phyloP scores from a whole-genome alignment of 306 rosid species.

The Ochetophila trinervis region DNA sequence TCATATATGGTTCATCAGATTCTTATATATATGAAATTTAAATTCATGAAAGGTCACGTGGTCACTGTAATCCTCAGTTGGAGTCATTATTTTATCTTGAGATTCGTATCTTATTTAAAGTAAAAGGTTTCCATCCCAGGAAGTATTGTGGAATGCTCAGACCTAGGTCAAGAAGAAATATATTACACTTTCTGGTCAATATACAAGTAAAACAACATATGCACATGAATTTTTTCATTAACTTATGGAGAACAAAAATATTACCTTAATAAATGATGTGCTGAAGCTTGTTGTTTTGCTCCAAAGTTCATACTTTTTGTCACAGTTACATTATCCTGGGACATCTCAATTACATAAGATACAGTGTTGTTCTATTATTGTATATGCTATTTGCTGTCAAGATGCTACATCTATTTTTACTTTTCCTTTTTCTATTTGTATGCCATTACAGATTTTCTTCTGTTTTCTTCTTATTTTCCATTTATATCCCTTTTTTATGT shows the following conservation, averaged over 20 bases:
- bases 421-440: neutral
- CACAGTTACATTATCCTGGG: neutral
- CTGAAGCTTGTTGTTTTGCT: no score
- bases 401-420: slow-evolving; percentile 2
- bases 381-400: slow-evolving; percentile 4
- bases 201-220: neutral
- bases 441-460: neutral
- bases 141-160: neutral
- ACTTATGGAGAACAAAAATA: neutral
- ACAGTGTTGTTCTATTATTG: neutral
- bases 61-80: neutral
- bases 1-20: no score
- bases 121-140: neutral
- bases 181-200: neutral
- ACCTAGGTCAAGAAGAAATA: neutral
- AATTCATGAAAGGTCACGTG: neutral
- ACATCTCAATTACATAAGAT: neutral
- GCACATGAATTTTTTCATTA: neutral
- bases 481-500: slow-evolving; percentile 2
- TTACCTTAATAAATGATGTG: no score
- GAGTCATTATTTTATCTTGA: neutral
- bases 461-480: slow-evolving; percentile 7
- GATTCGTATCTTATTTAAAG: neutral
- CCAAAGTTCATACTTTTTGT: no score
- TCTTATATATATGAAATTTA: no score